Evolutionary conservation across 768 basidiomycete genomes (phyloP), one percentile per base, ranked within the genome.

Genomic region (Mycena rosella): DNA sequence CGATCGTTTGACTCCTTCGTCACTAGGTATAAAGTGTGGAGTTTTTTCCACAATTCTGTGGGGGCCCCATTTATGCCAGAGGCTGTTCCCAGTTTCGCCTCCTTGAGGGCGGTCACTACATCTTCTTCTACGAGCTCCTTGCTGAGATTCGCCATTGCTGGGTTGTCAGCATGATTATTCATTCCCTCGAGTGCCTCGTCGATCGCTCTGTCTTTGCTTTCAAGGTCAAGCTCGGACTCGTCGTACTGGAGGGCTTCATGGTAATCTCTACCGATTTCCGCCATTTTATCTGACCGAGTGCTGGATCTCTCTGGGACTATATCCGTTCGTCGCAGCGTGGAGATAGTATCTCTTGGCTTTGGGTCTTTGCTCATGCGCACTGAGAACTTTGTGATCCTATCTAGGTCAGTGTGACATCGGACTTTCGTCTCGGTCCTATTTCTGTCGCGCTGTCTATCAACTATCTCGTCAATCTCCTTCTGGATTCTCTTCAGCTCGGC

Each of bases 41-140:
- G 38, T 10, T 54, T n/a, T 18, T 53, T 52, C 65, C 65, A 66
- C 26, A 66, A 26, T 36, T 66, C 65, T 0, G 58, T 54, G 5
- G 38, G 48, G 13, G 60, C 36, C 0, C 65, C 65, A 24, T 66
- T 47, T 10, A 66, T 55, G 3, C 65, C 65, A 0, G 65, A 5
- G 5, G 58, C 65, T 11, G 27, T 60, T 0, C 65, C 65, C 4
- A 15, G 0, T 0, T 49, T 34, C 4, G 38, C 8, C 17, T 40
- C 8, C 17, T 40, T 40, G 8, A 40, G 38, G 38, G 38, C 38
- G 8, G 8, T 5, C 4, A 40, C 15, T 5, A 40, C 17, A 40
- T 40, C 38, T 40, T 13, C 38, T 14, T 40, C 13, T 40, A 15
- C 15, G 4, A 40, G 38, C n/a, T n/a, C n/a, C n/a, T n/a, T n/a